These are phyloP conservation scores for Zelonia costaricensis DNA, from an alignment of 208 protist species.

Conservation along the genomic window DNA sequence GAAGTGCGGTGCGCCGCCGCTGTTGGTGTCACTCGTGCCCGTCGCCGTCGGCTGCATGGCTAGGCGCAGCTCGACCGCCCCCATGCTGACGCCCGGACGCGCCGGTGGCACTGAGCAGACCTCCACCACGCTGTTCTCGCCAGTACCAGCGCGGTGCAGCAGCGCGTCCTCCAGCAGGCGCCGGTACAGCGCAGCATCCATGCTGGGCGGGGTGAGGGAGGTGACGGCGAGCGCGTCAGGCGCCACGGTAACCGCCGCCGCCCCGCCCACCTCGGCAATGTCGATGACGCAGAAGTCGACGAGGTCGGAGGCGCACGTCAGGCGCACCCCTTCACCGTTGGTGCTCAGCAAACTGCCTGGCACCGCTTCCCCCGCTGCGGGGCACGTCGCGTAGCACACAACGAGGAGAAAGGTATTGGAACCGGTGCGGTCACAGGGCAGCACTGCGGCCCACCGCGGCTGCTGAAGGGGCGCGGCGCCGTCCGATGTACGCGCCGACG, in stretches of 20 bases:
- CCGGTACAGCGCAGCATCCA: conserved; percentile 19
- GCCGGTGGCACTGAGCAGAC: background rate
- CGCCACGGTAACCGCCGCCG: background rate
- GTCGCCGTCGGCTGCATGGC: too few species aligned
- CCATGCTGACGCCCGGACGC: background rate
- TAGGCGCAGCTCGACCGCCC: too few species aligned
- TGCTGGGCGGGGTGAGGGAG: conserved; percentile 9
- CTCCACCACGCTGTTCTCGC: background rate
- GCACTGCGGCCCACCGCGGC: background rate
- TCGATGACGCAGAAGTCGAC: background rate
- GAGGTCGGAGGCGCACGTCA: background rate
- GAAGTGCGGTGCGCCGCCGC: background rate
- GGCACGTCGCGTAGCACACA: background rate
- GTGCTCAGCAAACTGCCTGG: too few species aligned
- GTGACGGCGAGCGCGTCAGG: background rate
- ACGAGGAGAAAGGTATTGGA: background rate
- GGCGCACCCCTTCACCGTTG: background rate
- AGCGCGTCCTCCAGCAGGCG: conserved; percentile 22
- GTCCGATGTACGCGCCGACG: too few species aligned
- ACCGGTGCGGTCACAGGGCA: background rate
- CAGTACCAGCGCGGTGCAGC: background rate
- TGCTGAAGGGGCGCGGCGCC: too few species aligned
- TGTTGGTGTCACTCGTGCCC: too few species aligned
- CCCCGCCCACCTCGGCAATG: background rate
- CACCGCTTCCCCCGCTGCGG: too few species aligned